Conservation (phyloP, 805 yeast genomes). For the Saccharomycopsis fodiens region DNA sequence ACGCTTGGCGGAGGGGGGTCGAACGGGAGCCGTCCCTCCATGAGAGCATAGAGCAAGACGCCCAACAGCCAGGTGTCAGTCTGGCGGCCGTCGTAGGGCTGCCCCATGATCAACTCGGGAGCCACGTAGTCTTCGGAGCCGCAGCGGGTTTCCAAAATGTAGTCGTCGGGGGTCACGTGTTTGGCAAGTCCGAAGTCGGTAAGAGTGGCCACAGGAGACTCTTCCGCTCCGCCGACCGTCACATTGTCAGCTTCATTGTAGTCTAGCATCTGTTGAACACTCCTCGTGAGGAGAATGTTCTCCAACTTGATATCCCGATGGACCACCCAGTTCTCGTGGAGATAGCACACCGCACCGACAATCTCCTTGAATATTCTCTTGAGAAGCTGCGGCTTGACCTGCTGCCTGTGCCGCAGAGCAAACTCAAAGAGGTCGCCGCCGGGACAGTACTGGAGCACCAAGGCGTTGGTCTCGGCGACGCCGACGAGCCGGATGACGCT, state of each 20-base stretch:
- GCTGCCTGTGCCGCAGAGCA: slow-evolving; percentile 36
- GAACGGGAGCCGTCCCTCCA: slow-evolving; percentile 87
- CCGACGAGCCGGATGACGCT: slow-evolving; percentile 59
- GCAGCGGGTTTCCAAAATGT: slow-evolving; percentile 76
- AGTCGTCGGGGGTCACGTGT: slow-evolving; percentile 49
- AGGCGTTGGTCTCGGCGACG: slow-evolving; percentile 27
- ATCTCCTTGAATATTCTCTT: slow-evolving; percentile 65
- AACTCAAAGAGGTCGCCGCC: slow-evolving; percentile 85
- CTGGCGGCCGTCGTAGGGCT: slow-evolving; percentile 83
- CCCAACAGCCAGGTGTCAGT: slow-evolving; percentile 96
- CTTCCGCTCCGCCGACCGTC: neutral
- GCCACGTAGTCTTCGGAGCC: slow-evolving; percentile 96
- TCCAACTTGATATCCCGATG: slow-evolving; percentile 93
- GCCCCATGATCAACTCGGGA: slow-evolving; percentile 87
- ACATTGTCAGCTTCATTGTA: slow-evolving; percentile 16
- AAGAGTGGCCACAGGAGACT: slow-evolving; percentile 43
- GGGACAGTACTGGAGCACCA: slow-evolving; percentile 54
- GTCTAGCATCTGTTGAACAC: neutral
- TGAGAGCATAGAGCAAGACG: slow-evolving; percentile 73
- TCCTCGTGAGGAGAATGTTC: slow-evolving; percentile 47
- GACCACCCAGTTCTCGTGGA: slow-evolving; percentile 62
- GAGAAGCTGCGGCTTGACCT: slow-evolving; percentile 42
- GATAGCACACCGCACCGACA: slow-evolving; percentile 57
- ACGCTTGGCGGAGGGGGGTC: slow-evolving; percentile 64
- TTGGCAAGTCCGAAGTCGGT: slow-evolving; percentile 91